A percentile compares a stretch with the other conserved stretches of the same genome.
Evolutionary conservation across 2,329 filamentous ascomycete genomes (phyloP).

Genomic region (Penicillium italicum): DNA sequence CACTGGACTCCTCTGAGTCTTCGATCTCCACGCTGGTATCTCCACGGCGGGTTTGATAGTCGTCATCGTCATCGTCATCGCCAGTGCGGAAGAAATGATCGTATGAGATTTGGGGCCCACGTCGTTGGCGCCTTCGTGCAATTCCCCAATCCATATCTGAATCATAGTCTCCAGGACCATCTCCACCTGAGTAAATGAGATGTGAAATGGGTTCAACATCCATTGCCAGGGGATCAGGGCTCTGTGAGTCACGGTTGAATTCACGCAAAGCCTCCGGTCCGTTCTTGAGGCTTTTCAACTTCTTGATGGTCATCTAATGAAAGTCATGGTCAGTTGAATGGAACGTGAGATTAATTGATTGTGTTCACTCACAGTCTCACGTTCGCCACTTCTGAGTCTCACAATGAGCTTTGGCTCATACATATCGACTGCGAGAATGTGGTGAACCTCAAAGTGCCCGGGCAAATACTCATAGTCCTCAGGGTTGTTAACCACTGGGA

Average conservation of each 20-base stretch:
- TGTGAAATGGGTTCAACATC: background rate
- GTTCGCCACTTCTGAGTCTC: constrained; percentile 37
- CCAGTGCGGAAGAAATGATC: background rate
- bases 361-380: constrained; percentile 30
- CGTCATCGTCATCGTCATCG: background rate
- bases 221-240: constrained; percentile 7
- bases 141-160: background rate
- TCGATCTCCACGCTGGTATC: background rate
- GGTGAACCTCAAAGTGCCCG: constrained; percentile 36
- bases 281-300: constrained; percentile 30
- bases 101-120: background rate
- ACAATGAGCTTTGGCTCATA: constrained; percentile 29
- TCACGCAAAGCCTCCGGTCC: constrained; percentile 18
- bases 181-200: background rate
- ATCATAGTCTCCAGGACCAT: constrained; percentile 10
- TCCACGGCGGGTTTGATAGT: background rate
- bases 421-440: constrained; percentile 31
- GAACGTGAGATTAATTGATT: constrained; percentile 3
- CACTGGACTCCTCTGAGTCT: background rate
- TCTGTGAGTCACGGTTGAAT: constrained; percentile 14
- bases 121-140: background rate
- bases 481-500: constrained; percentile 30
- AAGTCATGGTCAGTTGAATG: constrained; percentile 6
- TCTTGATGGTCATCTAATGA: constrained; percentile 27
- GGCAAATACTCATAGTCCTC: constrained; percentile 40